Conservation (phyloP, 306 rosid species). For the Macrotyloma uniflorum region DNA sequence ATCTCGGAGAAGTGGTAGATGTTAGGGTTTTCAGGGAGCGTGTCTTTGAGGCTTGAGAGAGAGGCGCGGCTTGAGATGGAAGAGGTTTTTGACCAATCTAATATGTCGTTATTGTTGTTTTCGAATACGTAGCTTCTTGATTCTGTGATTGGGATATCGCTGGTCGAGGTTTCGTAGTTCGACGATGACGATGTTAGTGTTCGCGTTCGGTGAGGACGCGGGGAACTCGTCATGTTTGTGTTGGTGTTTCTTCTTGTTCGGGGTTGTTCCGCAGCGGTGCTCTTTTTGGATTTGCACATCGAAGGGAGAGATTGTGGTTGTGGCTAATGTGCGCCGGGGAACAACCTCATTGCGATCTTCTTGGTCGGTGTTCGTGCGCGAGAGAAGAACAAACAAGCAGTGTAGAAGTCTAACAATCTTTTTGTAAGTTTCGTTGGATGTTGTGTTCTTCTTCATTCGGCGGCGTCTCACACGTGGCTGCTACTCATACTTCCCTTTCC, state of each 20-base stretch:
- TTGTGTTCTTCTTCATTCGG: neutral
- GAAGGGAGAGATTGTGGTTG: neutral
- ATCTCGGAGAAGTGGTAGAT: slow-evolving; percentile 75
- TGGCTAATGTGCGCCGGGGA: neutral
- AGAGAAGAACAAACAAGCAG: neutral
- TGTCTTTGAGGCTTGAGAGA: slow-evolving; percentile 60
- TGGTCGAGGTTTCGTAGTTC: slow-evolving; percentile 4
- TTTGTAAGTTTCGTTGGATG: neutral
- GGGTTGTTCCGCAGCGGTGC: slow-evolving; percentile 34
- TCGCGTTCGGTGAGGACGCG: neutral
- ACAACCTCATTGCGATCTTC: neutral
- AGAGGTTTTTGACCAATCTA: slow-evolving; percentile 54
- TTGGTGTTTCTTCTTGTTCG: neutral
- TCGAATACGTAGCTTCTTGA: slow-evolving; percentile 43
- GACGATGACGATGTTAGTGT: neutral
- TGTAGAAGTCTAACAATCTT: neutral
- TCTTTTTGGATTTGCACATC: slow-evolving; percentile 76
- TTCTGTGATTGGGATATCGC: slow-evolving; percentile 31
- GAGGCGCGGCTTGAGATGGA: slow-evolving; percentile 59
- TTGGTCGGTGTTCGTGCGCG: neutral
- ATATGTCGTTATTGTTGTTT: neutral
- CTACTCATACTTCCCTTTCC: too few species aligned
- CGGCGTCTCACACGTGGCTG: neutral
- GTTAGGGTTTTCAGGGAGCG: slow-evolving; percentile 73
- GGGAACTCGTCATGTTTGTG: neutral